Evolutionary conservation across 345 rosid genomes (phyloP).

Genomic region (Salix koriyanagi): DNA sequence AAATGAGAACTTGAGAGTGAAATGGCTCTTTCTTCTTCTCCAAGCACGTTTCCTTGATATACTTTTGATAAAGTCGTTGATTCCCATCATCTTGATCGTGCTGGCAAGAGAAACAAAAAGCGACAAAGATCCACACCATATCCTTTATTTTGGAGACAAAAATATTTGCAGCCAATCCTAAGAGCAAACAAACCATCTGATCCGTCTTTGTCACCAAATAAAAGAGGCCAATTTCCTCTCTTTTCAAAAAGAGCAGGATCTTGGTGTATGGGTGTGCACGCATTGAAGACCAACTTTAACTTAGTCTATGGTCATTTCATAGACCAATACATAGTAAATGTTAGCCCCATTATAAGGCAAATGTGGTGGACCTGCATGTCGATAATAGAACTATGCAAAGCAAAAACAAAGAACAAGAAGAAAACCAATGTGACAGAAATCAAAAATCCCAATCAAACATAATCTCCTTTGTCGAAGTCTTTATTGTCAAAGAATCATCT

Average conservation of each 20-base stretch:
- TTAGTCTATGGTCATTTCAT: not conserved
- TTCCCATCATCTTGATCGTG: not conserved
- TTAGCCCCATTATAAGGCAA: not conserved
- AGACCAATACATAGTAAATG: not conserved
- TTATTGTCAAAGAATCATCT: no score
- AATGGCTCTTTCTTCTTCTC: not conserved
- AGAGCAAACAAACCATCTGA: not conserved
- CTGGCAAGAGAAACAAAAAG: conserved; percentile 1
- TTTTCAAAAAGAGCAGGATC: not conserved
- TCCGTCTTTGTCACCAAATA: not conserved
- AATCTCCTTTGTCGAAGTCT: no score
- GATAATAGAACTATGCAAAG: no score
- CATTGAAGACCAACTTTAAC: not conserved
- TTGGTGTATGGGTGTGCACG: not conserved
- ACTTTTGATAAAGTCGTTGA: conserved; percentile 13
- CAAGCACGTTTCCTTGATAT: not conserved
- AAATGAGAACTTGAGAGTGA: not conserved
- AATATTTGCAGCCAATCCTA: not conserved
- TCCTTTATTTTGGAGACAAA: not conserved
- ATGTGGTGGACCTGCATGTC: not conserved
- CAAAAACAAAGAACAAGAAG: no score
- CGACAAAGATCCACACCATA: not conserved
- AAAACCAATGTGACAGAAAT: no score
- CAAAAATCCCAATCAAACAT: no score
- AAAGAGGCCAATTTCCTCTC: not conserved